Base-by-base conservation (phyloP, 345 rosid genomes). In the Carallia pectinifolia region DNA sequence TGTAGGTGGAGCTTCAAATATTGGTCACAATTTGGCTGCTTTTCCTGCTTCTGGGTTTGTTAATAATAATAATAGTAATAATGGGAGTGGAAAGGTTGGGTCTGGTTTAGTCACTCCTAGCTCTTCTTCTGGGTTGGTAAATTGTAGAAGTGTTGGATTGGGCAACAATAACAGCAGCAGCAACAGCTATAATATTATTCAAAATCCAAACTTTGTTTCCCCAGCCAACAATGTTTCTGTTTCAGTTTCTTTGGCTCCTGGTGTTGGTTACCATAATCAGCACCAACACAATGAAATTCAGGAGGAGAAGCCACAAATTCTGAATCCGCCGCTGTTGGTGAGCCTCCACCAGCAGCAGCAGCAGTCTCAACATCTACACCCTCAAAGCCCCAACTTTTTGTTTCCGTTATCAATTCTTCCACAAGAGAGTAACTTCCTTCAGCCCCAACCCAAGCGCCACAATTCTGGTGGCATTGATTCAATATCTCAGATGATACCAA, bases 381-480 rank as follows among this genome's bases (percentile, higher is more conserved):
- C 40, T 23, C 84, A 74, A 72, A 73, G 71, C 66, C 77, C 82
- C 0, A 77, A 69, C 79, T 69, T 77, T 50, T 44, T 44, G 50
- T 53, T 80, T 69, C 82, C 83, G 27, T 47, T 77, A 31, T 58
- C 76, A 19, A 74, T 58, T 73, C 62, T 55, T 6, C 74, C 61
- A 53, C 68, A 78, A 63, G 77, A 80, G 55, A 78, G 69, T 38
- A 69, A 73, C 44, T 62, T 80, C 31, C 79, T 80, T 50, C 84
- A 78, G 62, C 82, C 81, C 64, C 83, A 81, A 56, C 76, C 74
- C 4, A 84, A 84, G 76, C 77, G 87, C 56, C 83, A 77, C 54
- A 78, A 78, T 71, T 50, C 83, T 2, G 78, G 85, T 37, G 71
- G 73, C 63, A 39, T 74, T 4, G 85, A 73, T 55, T 66, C 79